These are phyloP conservation scores for Quercus phellos DNA, from an alignment of 331 rosid species.

Conservation along the genomic window DNA sequence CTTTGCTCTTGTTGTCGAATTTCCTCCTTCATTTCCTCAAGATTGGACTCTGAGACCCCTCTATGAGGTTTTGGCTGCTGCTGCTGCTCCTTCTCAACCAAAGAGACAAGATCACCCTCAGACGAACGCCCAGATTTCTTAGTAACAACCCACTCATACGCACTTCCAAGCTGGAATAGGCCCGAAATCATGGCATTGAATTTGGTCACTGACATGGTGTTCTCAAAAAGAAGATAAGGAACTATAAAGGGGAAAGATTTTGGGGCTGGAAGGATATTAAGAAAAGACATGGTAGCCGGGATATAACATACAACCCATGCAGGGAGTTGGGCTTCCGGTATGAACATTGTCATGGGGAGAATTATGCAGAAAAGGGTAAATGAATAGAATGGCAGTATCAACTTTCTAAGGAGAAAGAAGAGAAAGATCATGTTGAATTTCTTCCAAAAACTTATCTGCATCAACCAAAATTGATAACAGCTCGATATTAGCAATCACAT, in stretches of 20 bases:
- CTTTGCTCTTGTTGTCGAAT: constrained; percentile 44
- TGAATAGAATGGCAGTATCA: constrained; percentile 79
- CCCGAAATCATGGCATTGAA: constrained; percentile 95
- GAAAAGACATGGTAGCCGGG: constrained; percentile 88
- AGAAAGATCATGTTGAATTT: constrained; percentile 85
- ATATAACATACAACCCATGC: constrained; percentile 91
- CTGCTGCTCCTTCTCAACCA: constrained; percentile 53
- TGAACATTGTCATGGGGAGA: constrained; percentile 92
- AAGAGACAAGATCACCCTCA: constrained; percentile 67
- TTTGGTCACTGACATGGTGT: constrained; percentile 93
- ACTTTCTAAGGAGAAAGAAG: constrained; percentile 75
- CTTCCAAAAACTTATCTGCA: constrained; percentile 77
- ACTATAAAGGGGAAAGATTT: constrained; percentile 83
- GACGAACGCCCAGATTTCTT: constrained; percentile 93
- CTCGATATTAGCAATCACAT: constrained; percentile 13
- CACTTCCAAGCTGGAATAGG: constrained; percentile 85
- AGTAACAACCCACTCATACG: constrained; percentile 90
- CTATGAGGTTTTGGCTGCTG: constrained; percentile 43
- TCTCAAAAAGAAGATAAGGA: constrained; percentile 90
- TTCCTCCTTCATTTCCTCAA: constrained; percentile 62
- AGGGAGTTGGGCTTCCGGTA: constrained; percentile 82
- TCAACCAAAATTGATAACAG: constrained; percentile 8
- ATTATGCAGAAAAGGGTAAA: constrained; percentile 86
- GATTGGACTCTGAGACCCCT: constrained; percentile 63
- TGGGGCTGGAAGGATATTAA: constrained; percentile 87